Evolutionary conservation across 1,284 basidiomycete genomes (phyloP).

Genomic region (Cystobasidium slooffiae): DNA sequence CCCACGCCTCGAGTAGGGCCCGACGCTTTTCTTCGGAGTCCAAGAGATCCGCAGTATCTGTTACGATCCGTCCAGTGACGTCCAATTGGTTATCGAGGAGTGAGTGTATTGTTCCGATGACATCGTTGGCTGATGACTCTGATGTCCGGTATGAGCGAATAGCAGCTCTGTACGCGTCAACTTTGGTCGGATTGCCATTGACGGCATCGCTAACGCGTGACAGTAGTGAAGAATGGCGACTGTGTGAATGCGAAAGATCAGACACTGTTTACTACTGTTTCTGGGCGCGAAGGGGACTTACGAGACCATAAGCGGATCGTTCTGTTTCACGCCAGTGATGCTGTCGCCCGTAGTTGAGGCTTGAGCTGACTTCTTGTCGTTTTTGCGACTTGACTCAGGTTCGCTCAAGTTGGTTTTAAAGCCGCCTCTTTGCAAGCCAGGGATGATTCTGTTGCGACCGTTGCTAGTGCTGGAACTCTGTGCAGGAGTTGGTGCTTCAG

Average conservation of each 20-base stretch:
- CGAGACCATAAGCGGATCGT: conserved; percentile 36
- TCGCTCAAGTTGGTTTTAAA: conserved; percentile 70
- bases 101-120: conserved; percentile 84
- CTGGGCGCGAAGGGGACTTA: conserved; percentile 2
- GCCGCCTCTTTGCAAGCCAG: conserved; percentile 62
- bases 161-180: conserved; percentile 76
- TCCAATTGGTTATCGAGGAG: conserved; percentile 79
- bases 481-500: conserved; percentile 16
- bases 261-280: background rate
- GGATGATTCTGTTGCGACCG: conserved; percentile 56
- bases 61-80: conserved; percentile 74
- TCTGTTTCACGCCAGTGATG: conserved; percentile 25
- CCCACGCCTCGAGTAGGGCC: conserved; percentile 76
- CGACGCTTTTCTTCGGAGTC: conserved; percentile 82
- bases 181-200: conserved; percentile 71
- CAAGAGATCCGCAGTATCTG: conserved; percentile 76
- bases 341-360: conserved; percentile 16
- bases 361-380: conserved; percentile 15
- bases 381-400: conserved; percentile 38
- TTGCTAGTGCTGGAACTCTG: conserved; percentile 53
- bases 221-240: conserved; percentile 73
- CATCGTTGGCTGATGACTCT: conserved; percentile 79
- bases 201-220: conserved; percentile 70
- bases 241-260: conserved; percentile 53
- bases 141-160: conserved; percentile 75